phyloP scores from a whole-genome alignment of 345 rosid species.

The Cardamine chenopodiifolia region DNA sequence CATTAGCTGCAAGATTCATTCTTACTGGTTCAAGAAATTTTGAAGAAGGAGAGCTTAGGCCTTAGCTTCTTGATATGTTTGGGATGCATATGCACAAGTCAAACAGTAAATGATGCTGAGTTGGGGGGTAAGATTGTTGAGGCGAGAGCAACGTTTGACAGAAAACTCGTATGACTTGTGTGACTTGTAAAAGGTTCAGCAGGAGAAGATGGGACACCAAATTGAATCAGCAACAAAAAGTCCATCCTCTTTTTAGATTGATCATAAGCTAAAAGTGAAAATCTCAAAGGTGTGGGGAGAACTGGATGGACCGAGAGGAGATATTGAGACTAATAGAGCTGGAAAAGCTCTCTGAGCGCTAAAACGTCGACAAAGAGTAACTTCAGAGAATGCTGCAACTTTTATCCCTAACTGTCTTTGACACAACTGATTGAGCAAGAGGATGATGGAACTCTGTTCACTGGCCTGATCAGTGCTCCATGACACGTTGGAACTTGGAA shows the following conservation, averaged over 20 bases:
- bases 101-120: background rate
- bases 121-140: background rate
- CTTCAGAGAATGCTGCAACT: background rate
- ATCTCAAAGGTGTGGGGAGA: background rate
- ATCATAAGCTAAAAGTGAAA: background rate
- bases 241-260: background rate
- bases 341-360: background rate
- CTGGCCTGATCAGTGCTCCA: no score
- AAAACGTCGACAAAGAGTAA: background rate
- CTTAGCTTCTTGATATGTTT: background rate
- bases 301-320: background rate
- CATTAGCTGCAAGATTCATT: background rate
- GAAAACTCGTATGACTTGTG: background rate
- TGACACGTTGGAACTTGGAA: no score
- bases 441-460: no score
- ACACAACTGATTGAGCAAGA: background rate
- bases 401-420: background rate
- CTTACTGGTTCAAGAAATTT: background rate
- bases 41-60: background rate
- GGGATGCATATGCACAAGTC: background rate
- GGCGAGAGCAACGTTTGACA: background rate
- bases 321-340: background rate
- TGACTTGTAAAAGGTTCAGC: background rate
- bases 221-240: background rate
- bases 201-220: background rate